These are phyloP conservation scores for Diaporthe helianthi DNA, from an alignment of 2,329 filamentous ascomycete species.

Conservation along the genomic window DNA sequence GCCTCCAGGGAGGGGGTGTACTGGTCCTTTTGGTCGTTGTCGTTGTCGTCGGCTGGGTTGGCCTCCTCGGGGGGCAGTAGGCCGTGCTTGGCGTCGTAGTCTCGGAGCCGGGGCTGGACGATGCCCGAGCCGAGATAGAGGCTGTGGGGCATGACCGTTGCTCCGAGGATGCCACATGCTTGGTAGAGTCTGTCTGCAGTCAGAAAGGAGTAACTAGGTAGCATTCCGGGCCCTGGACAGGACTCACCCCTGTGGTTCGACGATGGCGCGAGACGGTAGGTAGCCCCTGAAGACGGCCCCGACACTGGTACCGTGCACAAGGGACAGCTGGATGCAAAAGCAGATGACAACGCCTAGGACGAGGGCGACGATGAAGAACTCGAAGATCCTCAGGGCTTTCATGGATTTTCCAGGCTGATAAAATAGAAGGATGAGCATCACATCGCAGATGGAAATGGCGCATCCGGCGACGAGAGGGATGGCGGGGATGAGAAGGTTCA, in stretches of 20 bases:
- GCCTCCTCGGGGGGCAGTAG: constrained; percentile 47
- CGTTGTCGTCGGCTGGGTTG: not conserved
- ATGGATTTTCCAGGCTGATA: constrained; percentile 67
- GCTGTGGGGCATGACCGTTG: constrained; percentile 78
- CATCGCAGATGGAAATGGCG: constrained; percentile 72
- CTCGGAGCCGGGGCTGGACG: constrained; percentile 69
- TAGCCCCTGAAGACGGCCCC: constrained; percentile 71
- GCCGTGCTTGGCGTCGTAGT: constrained; percentile 67
- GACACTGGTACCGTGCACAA: constrained; percentile 62
- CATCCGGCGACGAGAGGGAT: constrained; percentile 73
- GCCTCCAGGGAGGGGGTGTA: not conserved
- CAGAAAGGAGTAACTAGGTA: not conserved
- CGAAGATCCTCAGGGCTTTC: constrained; percentile 67
- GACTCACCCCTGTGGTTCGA: constrained; percentile 58
- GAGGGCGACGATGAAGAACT: constrained; percentile 67
- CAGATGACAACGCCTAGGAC: constrained; percentile 74
- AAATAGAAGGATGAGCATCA: constrained; percentile 71
- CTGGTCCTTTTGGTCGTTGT: not conserved
- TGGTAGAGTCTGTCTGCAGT: constrained; percentile 57
- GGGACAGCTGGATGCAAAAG: constrained; percentile 72
- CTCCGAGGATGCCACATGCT: constrained; percentile 78
- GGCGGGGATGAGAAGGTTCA: constrained; percentile 69
- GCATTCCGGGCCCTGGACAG: not conserved
- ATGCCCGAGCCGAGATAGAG: constrained; percentile 74
- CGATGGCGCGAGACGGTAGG: constrained; percentile 64